Evolutionary conservation across 352 stramenopile genomes (phyloP).

Genomic region (Phytophthora meadii): DNA sequence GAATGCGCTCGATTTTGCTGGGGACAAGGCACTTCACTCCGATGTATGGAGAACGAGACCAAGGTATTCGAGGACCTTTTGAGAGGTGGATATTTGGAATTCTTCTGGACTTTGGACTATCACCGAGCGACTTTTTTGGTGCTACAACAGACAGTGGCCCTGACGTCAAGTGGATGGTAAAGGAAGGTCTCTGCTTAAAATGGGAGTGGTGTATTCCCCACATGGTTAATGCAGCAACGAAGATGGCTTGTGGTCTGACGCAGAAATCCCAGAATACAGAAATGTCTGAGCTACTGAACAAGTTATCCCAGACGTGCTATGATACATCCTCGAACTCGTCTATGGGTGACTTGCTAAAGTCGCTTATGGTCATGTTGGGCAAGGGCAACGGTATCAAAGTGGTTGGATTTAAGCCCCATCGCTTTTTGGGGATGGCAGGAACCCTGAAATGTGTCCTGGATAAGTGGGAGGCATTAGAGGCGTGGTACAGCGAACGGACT

Average conservation of each 20-base stretch:
- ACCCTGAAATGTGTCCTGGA: not conserved
- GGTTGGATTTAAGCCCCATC: conserved; percentile 7
- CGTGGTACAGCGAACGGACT: conserved; percentile 2
- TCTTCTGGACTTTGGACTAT: conserved; percentile 5
- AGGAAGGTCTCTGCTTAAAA: not conserved
- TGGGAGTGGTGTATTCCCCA: conserved; percentile 17
- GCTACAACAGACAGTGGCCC: conserved; percentile 3
- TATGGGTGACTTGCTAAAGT: conserved; percentile 1
- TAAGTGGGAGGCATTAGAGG: not conserved
- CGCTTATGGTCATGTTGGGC: not conserved
- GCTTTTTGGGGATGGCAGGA: conserved; percentile 6
- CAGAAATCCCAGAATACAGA: not conserved
- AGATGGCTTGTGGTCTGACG: not conserved
- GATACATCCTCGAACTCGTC: conserved; percentile 1
- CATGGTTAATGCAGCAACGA: conserved; percentile 8
- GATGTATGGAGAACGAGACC: conserved; percentile 2
- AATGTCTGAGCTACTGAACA: conserved; percentile 3
- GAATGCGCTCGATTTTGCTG: not conserved
- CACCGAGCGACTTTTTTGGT: not conserved
- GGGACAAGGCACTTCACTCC: conserved; percentile 4
- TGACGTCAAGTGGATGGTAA: conserved; percentile 12
- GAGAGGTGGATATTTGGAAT: conserved; percentile 1
- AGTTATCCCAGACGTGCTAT: not conserved
- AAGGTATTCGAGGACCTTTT: conserved; percentile 3
- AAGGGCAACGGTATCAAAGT: conserved; percentile 5